Evolutionary conservation across 768 basidiomycete genomes (phyloP).

Genomic region (Chiua virens): DNA sequence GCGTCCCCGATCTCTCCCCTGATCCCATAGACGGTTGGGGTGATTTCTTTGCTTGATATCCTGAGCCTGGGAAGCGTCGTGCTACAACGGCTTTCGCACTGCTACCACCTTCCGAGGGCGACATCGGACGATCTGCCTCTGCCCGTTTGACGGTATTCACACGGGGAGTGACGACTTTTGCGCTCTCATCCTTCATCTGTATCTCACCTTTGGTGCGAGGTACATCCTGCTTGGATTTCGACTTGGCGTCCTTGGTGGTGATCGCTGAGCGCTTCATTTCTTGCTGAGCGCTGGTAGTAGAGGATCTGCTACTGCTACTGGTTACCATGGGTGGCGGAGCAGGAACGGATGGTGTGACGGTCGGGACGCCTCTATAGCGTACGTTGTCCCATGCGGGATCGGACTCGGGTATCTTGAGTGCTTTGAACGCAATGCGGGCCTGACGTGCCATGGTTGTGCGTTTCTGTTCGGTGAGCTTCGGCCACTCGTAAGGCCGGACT

Average conservation of each 20-base stretch:
- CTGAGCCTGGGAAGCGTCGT: constrained; percentile 49
- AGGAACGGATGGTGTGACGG: constrained; percentile 9
- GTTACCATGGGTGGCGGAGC: constrained; percentile 17
- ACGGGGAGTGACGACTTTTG: constrained; percentile 30
- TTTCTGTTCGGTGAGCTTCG: constrained; percentile 47
- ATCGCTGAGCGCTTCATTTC: constrained; percentile 47
- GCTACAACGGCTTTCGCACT: constrained; percentile 20
- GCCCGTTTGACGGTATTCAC: constrained; percentile 31
- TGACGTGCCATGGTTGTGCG: constrained; percentile 50
- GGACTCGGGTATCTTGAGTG: constrained; percentile 54
- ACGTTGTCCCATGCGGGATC: constrained; percentile 67
- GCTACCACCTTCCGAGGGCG: constrained; percentile 14
- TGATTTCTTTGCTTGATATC: constrained; percentile 41
- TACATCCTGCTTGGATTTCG: constrained; percentile 32
- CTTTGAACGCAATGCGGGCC: constrained; percentile 48
- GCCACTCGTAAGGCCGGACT: constrained; percentile 68
- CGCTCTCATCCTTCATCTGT: constrained; percentile 38
- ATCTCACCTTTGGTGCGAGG: constrained; percentile 37
- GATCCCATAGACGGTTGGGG: constrained; percentile 20
- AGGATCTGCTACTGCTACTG: constrained; percentile 23
- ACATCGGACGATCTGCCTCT: constrained; percentile 22
- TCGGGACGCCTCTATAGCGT: constrained; percentile 25
- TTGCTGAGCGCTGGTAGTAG: constrained; percentile 23
- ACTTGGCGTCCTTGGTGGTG: constrained; percentile 46
- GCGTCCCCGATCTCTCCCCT: constrained; percentile 24